These are phyloP conservation scores for Alternaria sp. DNA, from an alignment of 2,329 filamentous ascomycete species.

Conservation along the genomic window DNA sequence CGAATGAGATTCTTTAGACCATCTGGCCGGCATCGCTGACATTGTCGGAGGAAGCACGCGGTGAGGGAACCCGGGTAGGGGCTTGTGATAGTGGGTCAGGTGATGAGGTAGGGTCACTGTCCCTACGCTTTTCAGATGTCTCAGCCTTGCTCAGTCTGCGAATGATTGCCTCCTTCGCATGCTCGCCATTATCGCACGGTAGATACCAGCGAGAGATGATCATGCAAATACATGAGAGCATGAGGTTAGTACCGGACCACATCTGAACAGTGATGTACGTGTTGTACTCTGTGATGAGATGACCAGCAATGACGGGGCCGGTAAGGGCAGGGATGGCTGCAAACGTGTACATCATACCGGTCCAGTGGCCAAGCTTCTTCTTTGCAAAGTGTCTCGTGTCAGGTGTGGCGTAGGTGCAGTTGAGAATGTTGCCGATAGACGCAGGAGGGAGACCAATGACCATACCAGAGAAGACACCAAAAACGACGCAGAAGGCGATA, in stretches of 20 bases:
- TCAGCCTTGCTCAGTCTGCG: conserved; percentile 18
- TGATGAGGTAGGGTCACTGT: conserved; percentile 17
- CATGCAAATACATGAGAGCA: conserved; percentile 56
- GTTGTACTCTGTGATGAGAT: conserved; percentile 54
- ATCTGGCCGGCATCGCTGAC: conserved; percentile 19
- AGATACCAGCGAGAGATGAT: conserved; percentile 42
- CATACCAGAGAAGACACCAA: conserved; percentile 59
- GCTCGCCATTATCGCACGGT: conserved; percentile 40
- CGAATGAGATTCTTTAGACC: conserved; percentile 13
- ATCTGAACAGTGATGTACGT: conserved; percentile 58
- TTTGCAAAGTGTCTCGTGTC: conserved; percentile 41
- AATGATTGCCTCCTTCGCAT: conserved; percentile 27
- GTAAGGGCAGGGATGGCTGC: conserved; percentile 57
- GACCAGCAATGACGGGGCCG: conserved; percentile 59
- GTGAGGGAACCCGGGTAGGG: conserved; percentile 33
- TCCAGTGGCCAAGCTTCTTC: conserved; percentile 61
- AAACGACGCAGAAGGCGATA: conserved; percentile 59
- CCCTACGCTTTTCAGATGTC: conserved; percentile 22
- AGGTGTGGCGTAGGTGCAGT: conserved; percentile 41
- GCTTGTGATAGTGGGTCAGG: conserved; percentile 28
- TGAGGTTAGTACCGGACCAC: conserved; percentile 57
- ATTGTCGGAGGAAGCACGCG: conserved; percentile 26
- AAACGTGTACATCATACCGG: conserved; percentile 62
- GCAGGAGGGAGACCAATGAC: conserved; percentile 62
- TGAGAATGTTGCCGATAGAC: conserved; percentile 58